Conservation (phyloP, 2,329 filamentous ascomycete genomes). For the Ophiostoma montium region DNA sequence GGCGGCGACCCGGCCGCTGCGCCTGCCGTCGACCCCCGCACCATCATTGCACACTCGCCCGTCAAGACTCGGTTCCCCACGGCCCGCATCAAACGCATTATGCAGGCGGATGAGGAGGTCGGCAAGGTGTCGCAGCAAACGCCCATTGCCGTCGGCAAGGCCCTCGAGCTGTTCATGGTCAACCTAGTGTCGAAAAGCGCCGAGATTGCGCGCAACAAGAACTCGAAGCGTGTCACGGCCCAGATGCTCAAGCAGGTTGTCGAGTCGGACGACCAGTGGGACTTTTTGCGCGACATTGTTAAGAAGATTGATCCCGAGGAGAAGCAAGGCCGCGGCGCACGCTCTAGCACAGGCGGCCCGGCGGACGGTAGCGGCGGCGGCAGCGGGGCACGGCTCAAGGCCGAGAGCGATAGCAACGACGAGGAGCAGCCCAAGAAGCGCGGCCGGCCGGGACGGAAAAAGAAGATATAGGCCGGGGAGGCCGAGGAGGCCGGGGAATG, state of each 20-base stretch:
- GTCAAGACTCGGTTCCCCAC: slow-evolving; percentile 95
- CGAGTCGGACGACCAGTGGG: slow-evolving; percentile 77
- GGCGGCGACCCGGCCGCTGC: background rate
- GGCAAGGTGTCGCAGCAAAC: slow-evolving; percentile 97
- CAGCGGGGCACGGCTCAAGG: slow-evolving; percentile 10
- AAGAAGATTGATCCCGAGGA: slow-evolving; percentile 55
- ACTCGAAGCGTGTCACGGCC: slow-evolving; percentile 79
- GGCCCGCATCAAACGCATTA: slow-evolving; percentile 94
- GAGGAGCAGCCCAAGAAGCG: slow-evolving; percentile 23
- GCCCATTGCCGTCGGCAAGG: slow-evolving; percentile 88
- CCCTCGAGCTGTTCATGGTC: slow-evolving; percentile 96
- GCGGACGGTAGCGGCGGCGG: slow-evolving; percentile 8
- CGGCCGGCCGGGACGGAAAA: slow-evolving; percentile 28
- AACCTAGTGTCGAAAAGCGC: slow-evolving; percentile 81
- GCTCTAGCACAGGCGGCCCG: slow-evolving; percentile 40
- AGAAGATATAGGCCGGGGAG: slow-evolving; percentile 25
- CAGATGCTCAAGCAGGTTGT: slow-evolving; percentile 87
- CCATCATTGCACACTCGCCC: slow-evolving; percentile 44
- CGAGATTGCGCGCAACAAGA: slow-evolving; percentile 65
- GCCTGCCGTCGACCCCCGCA: background rate
- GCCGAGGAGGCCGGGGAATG: too few species aligned
- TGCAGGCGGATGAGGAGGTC: slow-evolving; percentile 98
- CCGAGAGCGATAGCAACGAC: slow-evolving; percentile 19
- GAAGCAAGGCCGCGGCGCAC: slow-evolving; percentile 28
- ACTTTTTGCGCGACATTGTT: slow-evolving; percentile 86